These are phyloP conservation scores for Sclerotinia subarctica DNA, from an alignment of 2,329 filamentous ascomycete genomes.

Conservation along the genomic window DNA sequence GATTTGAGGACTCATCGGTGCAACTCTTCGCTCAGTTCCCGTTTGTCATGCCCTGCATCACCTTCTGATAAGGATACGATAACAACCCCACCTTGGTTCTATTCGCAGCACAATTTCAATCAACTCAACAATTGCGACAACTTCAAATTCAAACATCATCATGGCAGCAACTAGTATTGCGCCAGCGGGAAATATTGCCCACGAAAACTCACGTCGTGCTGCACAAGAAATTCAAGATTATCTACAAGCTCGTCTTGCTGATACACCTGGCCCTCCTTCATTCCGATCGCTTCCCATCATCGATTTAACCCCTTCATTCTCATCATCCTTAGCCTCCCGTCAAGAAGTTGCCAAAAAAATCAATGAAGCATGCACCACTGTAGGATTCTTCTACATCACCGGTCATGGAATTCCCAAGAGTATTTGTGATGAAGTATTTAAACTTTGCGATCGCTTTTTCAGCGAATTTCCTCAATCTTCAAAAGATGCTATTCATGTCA, in stretches of 20 bases:
- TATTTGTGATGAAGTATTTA: conserved; percentile 44
- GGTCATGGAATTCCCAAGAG: conserved; percentile 46
- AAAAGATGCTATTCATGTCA: conserved; percentile 44
- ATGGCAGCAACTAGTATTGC: conserved; percentile 11
- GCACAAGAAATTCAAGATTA: conserved; percentile 34
- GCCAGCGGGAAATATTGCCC: not conserved
- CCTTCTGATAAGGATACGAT: conserved; percentile 8
- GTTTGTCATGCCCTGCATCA: not conserved
- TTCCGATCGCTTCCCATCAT: conserved; percentile 36
- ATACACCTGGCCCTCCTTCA: conserved; percentile 25
- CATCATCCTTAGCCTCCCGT: conserved; percentile 28
- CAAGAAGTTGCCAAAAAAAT: conserved; percentile 34
- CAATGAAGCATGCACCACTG: conserved; percentile 33
- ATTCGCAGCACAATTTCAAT: not conserved
- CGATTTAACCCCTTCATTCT: conserved; percentile 36
- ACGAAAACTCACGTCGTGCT: conserved; percentile 21
- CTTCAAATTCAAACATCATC: not conserved
- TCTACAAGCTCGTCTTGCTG: conserved; percentile 30
- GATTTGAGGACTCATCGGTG: not conserved
- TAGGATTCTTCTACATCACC: conserved; percentile 41
- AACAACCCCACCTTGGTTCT: not conserved
- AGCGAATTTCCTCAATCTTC: conserved; percentile 44
- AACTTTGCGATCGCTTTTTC: conserved; percentile 47
- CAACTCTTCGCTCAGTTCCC: not conserved
- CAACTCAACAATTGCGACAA: not conserved